Conservation (phyloP, 2,329 filamentous ascomycete species). For the Aureobasidium sp. region DNA sequence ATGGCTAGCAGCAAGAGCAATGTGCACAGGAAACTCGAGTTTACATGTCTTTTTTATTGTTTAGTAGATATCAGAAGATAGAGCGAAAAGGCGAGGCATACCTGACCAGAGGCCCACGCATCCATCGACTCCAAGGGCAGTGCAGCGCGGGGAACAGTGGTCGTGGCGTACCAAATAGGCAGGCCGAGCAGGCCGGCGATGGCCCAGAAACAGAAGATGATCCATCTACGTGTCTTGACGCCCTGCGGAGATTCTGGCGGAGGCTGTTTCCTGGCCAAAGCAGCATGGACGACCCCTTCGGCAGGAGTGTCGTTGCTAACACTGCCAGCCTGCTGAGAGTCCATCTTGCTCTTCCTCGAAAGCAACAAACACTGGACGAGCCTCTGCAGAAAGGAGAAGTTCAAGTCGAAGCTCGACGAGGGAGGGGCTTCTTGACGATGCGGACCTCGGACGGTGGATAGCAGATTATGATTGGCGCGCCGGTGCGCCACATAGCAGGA, state of each 20-base stretch:
- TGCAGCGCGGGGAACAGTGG: constrained; percentile 78
- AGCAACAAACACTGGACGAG: background rate
- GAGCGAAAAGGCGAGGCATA: constrained; percentile 31
- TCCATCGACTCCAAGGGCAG: constrained; percentile 81
- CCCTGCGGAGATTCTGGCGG: constrained; percentile 68
- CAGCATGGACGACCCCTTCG: constrained; percentile 6
- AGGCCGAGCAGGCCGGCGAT: constrained; percentile 75
- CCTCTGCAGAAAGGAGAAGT: background rate
- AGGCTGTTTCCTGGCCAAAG: constrained; percentile 34
- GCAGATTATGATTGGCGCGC: constrained; percentile 4
- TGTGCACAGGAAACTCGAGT: constrained; percentile 77
- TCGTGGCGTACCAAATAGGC: constrained; percentile 94
- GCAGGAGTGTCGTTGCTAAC: background rate
- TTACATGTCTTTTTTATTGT: constrained; percentile 59
- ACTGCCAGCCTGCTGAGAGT: background rate
- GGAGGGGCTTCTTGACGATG: background rate
- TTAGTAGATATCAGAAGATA: background rate
- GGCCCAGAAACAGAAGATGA: constrained; percentile 85
- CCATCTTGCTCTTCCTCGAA: background rate
- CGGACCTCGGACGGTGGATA: background rate
- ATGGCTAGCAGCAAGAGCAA: constrained; percentile 62
- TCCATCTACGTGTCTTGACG: constrained; percentile 58
- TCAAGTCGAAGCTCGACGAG: background rate
- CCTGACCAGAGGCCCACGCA: constrained; percentile 84
- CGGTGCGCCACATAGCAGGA: background rate